Conservation (phyloP, 129 eudicot genomes). For the Chrysanthemum seticuspe region DNA sequence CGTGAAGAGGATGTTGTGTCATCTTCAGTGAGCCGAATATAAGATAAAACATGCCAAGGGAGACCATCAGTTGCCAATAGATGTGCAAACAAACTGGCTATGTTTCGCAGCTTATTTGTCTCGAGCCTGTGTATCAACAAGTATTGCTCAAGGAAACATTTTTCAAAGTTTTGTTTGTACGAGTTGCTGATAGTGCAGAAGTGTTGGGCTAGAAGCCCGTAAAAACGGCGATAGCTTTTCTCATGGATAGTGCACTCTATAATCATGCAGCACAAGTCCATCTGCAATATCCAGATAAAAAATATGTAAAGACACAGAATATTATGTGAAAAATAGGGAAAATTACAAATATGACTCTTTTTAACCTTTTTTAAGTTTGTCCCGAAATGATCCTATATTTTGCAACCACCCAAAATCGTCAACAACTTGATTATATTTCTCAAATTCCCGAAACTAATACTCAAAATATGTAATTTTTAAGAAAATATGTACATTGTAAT, state of each 20-base stretch:
- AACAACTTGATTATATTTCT: no score
- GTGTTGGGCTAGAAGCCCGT: slow-evolving; percentile 92
- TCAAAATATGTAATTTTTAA: no score
- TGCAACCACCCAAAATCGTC: no score
- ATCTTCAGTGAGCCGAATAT: slow-evolving; percentile 84
- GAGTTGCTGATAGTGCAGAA: slow-evolving; percentile 87
- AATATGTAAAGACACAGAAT: background rate
- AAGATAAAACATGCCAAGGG: slow-evolving; percentile 87
- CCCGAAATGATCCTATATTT: no score
- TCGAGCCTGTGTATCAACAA: slow-evolving; percentile 95
- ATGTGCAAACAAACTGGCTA: slow-evolving; percentile 92
- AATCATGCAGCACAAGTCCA: slow-evolving; percentile 89
- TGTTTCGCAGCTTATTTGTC: slow-evolving; percentile 84
- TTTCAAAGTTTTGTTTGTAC: slow-evolving; percentile 82
- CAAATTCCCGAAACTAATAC: no score
- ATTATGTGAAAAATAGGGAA: background rate
- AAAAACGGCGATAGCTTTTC: slow-evolving; percentile 85
- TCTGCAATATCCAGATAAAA: slow-evolving; percentile 39
- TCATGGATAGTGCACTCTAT: slow-evolving; percentile 96
- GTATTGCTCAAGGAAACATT: slow-evolving; percentile 82
- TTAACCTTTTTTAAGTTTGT: no score
- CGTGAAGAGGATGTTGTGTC: slow-evolving; percentile 94
- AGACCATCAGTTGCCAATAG: slow-evolving; percentile 84
- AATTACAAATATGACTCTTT: no score
- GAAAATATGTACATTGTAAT: no score